phyloP scores from a whole-genome alignment of 306 rosid genomes.

The Medicago lupulina region DNA sequence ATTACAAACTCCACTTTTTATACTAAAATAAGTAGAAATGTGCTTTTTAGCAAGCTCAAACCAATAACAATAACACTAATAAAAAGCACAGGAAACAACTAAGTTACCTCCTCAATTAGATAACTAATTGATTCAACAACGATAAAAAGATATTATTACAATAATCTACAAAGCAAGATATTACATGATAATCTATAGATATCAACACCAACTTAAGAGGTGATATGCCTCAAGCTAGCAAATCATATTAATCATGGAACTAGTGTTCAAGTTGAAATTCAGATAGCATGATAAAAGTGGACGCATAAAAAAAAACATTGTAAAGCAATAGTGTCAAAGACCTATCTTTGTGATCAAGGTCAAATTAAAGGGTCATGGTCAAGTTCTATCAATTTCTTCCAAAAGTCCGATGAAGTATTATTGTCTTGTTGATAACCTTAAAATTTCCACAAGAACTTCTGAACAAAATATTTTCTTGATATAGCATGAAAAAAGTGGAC shows the following conservation, averaged over 20 bases:
- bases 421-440: constrained; percentile 2
- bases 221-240: constrained; percentile 6
- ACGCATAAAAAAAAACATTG: background rate
- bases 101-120: constrained; percentile 7
- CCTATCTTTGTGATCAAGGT: background rate
- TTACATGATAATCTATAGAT: constrained; percentile 2
- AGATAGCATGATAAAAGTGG: background rate
- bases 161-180: background rate
- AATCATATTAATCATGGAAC: background rate
- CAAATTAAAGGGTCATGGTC: background rate
- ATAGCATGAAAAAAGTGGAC: background rate
- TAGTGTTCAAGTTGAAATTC: constrained; percentile 15
- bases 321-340: background rate
- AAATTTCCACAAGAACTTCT: background rate
- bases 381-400: too few species aligned
- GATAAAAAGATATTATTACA: background rate
- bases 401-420: constrained; percentile 1
- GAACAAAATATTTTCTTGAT: background rate
- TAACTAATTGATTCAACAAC: constrained; percentile 11
- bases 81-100: background rate
- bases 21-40: background rate
- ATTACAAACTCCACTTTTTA: background rate
- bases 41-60: background rate
- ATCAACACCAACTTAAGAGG: constrained; percentile 44
- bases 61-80: background rate